phyloP scores from a whole-genome alignment of 2,329 filamentous ascomycete species.

The Calonectria pseudoreteaudii region DNA sequence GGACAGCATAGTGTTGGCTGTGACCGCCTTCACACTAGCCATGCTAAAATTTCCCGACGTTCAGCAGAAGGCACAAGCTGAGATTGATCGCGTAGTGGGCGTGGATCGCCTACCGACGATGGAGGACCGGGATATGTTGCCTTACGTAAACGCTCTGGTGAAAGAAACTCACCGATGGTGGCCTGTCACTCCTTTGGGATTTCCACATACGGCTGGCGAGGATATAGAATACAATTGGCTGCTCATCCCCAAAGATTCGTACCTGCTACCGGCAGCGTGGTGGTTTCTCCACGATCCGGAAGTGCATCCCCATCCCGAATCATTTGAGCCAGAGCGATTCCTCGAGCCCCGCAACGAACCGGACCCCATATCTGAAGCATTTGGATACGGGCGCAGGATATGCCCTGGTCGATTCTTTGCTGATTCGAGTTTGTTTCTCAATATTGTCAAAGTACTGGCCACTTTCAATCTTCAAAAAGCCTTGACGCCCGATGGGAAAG shows the following conservation, averaged over 20 bases:
- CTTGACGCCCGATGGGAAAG: not conserved
- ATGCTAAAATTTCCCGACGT: not conserved
- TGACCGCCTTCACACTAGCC: not conserved
- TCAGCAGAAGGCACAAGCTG: slow-evolving; percentile 56
- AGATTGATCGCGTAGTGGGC: slow-evolving; percentile 65
- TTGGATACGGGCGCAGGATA: not conserved
- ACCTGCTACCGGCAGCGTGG: slow-evolving; percentile 15
- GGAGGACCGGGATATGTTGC: slow-evolving; percentile 60
- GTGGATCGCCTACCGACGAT: slow-evolving; percentile 57
- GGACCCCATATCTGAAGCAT: not conserved
- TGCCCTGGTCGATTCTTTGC: not conserved
- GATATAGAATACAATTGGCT: slow-evolving; percentile 25
- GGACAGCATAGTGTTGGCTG: not conserved
- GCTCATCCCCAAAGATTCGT: slow-evolving; percentile 24
- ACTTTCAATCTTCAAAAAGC: not conserved
- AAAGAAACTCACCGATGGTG: slow-evolving; percentile 70
- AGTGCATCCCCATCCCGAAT: not conserved
- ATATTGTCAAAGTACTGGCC: not conserved
- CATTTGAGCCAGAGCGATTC: slow-evolving; percentile 26
- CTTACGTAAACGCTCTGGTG: slow-evolving; percentile 65
- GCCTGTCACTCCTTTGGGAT: not conserved
- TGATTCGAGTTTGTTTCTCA: not conserved
- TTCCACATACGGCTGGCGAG: slow-evolving; percentile 10
- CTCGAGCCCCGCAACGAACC: slow-evolving; percentile 10
- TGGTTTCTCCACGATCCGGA: slow-evolving; percentile 16